These are phyloP conservation scores for Leptodontidium sp. DNA, from an alignment of 2,329 filamentous ascomycete species.

Conservation along the genomic window DNA sequence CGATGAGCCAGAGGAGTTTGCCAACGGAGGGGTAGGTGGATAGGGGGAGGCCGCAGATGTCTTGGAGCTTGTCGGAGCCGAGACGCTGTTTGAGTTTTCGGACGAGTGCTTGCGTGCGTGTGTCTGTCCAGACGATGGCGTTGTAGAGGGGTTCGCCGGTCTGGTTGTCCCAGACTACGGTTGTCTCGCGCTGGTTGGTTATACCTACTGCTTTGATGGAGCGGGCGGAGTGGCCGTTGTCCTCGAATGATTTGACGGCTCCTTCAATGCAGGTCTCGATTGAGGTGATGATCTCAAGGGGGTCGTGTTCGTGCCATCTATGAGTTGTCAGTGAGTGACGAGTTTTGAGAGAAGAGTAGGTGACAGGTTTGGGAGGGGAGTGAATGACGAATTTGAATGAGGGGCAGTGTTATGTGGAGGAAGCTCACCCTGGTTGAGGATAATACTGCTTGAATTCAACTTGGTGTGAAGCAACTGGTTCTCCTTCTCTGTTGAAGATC, in stretches of 20 bases:
- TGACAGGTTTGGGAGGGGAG: not conserved
- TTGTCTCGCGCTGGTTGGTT: constrained; percentile 83
- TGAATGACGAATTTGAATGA: not conserved
- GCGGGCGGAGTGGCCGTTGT: constrained; percentile 69
- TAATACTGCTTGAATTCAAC: constrained; percentile 88
- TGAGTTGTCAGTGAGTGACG: constrained; percentile 19
- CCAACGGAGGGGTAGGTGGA: constrained; percentile 84
- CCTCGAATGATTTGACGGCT: constrained; percentile 73
- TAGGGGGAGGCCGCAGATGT: constrained; percentile 77
- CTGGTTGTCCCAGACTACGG: constrained; percentile 79
- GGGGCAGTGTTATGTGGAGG: not conserved
- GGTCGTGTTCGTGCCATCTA: constrained; percentile 89
- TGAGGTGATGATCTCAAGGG: constrained; percentile 74
- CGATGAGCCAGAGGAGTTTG: constrained; percentile 80
- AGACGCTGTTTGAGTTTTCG: constrained; percentile 73
- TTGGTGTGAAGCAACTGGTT: constrained; percentile 83
- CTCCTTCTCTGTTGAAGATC: constrained; percentile 83
- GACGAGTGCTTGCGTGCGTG: constrained; percentile 74
- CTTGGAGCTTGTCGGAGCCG: constrained; percentile 72
- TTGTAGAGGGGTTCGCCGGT: constrained; percentile 82
- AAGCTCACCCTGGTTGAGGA: constrained; percentile 81
- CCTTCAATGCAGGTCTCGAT: constrained; percentile 80
- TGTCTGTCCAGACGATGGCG: constrained; percentile 87
- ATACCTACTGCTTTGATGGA: constrained; percentile 81
- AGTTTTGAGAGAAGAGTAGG: constrained; percentile 12